Evolutionary conservation across 495 filamentous ascomycete species (phyloP), one percentile per base, ranked within the genome.

Genomic region (Parathielavia hyrcaniae): DNA sequence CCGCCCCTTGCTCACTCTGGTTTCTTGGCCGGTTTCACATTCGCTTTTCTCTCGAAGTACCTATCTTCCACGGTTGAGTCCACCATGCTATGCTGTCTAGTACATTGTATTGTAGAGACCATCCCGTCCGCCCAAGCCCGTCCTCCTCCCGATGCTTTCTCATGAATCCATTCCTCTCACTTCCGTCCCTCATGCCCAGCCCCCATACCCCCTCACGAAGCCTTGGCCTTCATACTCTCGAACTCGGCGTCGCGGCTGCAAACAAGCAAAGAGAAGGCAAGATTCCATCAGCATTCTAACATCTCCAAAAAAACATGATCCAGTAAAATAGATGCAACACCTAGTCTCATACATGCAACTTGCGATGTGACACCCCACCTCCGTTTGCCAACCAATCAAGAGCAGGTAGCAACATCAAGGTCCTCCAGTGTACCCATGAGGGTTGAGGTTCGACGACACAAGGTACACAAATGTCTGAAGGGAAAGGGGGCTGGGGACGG

Each of bases 201-300:
- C 17, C 20, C 17, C 41, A 45, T 10, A 5, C 4, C 1, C 17
- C 41, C 19, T 45, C 9, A 45, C 6, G 41, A 48, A 32, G 49
- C 50, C 47, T 62, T 62, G 45, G 54, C 60, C 60, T 62, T 59
- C 60, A 62, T 62, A 45, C 56, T 59, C 35, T 59, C 51, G 46
- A 62, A 62, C 20, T 62, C 55, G 30, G 44, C 35, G 12, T 59
- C 55, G 26, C 55, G 49, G 47, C 34, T 53, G 22, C 16, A 55
- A 56, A 47, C n/a, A 35, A n/a, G 41, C 36, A 26, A 46, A 47
- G 49, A 46, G 32, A 39, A 12, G 47, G 38, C 19, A 60, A 30
- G 16, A 16, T 13, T 43, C 35, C 8, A 62, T 62, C 60, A 62
- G 54, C 55, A 58, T n/a, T 53, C 8, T 38, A 38, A 38, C n/a